These are phyloP conservation scores for Paramecium biaurelia DNA, from an alignment of 73 alveolate genomes.

Conservation along the genomic window DNA sequence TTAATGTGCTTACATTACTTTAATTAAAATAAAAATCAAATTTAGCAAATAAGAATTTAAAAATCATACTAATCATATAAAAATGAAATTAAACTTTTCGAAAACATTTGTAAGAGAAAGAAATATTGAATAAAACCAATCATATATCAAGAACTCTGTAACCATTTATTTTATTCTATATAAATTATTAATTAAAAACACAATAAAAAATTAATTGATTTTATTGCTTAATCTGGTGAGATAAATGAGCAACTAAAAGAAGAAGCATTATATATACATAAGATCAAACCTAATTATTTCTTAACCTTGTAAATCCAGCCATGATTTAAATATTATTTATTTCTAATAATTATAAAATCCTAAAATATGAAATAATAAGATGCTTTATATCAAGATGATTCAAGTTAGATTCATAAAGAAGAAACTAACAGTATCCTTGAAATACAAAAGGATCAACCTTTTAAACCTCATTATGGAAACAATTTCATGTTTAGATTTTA, in stretches of 20 bases:
- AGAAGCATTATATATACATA: not conserved
- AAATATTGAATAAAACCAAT: no score
- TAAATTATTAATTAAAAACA: no score
- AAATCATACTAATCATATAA: no score
- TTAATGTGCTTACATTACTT: no score
- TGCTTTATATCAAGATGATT: not conserved
- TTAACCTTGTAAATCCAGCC: not conserved
- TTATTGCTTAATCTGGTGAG: not conserved
- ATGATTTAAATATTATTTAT: not conserved
- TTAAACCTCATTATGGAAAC: constrained; percentile 13
- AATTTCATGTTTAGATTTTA: not conserved
- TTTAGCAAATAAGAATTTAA: no score
- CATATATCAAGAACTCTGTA: no score
- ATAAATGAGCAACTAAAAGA: not conserved
- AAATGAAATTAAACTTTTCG: no score
- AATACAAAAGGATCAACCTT: not conserved
- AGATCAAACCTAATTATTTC: not conserved
- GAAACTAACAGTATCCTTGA: not conserved
- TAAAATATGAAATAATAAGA: not conserved
- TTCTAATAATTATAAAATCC: not conserved
- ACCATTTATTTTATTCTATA: no score
- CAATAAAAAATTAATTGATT: not conserved
- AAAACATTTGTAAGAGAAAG: no score
- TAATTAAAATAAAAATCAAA: no score
- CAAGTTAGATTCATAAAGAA: not conserved